These are phyloP conservation scores for Trichocladium uniseriatum DNA, from an alignment of 495 filamentous ascomycete genomes.

Conservation along the genomic window DNA sequence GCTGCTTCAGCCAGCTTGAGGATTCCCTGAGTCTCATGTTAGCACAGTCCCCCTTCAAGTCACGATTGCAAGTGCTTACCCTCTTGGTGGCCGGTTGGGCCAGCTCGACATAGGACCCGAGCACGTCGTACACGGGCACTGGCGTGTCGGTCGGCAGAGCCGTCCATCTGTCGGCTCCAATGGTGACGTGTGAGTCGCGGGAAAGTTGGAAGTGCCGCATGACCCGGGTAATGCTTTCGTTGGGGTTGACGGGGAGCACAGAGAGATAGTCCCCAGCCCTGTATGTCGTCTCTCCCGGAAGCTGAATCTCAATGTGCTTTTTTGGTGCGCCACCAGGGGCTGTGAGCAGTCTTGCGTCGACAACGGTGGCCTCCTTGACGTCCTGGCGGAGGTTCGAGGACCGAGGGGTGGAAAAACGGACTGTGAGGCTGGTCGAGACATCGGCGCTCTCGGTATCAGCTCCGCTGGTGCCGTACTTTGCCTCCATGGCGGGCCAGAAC, in stretches of 20 bases:
- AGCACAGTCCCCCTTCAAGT: neutral
- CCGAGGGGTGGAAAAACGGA: slow-evolving; percentile 51
- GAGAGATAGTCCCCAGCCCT: slow-evolving; percentile 68
- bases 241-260: slow-evolving; percentile 59
- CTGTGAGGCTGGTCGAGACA: slow-evolving; percentile 31
- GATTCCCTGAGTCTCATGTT: slow-evolving; percentile 32
- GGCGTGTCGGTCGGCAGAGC: slow-evolving; percentile 49
- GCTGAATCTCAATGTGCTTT: slow-evolving; percentile 54
- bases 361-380: slow-evolving; percentile 51
- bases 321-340: slow-evolving; percentile 49
- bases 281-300: slow-evolving; percentile 59
- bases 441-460: slow-evolving; percentile 4
- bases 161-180: slow-evolving; percentile 36
- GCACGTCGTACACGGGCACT: slow-evolving; percentile 51
- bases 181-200: slow-evolving; percentile 51
- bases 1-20: slow-evolving; percentile 35
- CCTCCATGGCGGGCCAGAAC: slow-evolving; percentile 57
- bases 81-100: slow-evolving; percentile 55
- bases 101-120: slow-evolving; percentile 65
- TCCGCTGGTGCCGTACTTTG: slow-evolving; percentile 32
- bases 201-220: slow-evolving; percentile 46
- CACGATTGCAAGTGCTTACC: slow-evolving; percentile 17
- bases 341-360: slow-evolving; percentile 48
- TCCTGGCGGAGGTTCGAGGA: slow-evolving; percentile 56
- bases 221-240: slow-evolving; percentile 45